Evolutionary conservation across 768 basidiomycete species (phyloP).

Genomic region (Termitomyces sp.): DNA sequence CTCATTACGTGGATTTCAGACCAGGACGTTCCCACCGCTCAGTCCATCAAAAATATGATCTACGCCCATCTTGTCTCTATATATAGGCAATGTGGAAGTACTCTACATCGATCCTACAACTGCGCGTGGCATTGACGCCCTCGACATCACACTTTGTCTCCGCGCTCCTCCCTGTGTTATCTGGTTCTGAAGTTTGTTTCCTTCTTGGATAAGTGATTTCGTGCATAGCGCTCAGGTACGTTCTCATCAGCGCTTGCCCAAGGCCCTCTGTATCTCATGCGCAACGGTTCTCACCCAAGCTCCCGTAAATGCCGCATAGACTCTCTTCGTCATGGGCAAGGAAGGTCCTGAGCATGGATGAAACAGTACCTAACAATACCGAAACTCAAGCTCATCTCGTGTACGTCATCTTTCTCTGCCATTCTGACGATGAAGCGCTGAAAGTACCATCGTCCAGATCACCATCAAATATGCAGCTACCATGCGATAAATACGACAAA

Average conservation of each 20-base stretch:
- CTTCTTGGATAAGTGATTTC: not conserved
- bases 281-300: not conserved
- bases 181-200: no score
- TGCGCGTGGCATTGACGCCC: no score
- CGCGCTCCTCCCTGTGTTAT: no score
- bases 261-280: not conserved
- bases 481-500: no score
- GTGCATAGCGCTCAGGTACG: not conserved
- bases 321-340: not conserved
- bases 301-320: not conserved
- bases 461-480: not conserved
- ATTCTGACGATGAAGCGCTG: not conserved
- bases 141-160: no score
- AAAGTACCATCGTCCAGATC: not conserved
- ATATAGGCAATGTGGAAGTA: no score
- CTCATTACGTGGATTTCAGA: no score
- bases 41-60: no score
- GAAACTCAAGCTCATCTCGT: not conserved
- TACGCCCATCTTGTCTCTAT: no score
- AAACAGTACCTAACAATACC: not conserved
- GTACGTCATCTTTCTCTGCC: not conserved
- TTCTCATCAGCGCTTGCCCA: not conserved
- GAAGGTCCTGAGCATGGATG: not conserved
- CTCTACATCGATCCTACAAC: no score
- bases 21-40: no score